A percentile compares a stretch with the other conserved stretches of the same genome.
These are phyloP conservation scores for Tricholoma matsutake DNA, from an alignment of 768 basidiomycete species.

Conservation along the genomic window DNA sequence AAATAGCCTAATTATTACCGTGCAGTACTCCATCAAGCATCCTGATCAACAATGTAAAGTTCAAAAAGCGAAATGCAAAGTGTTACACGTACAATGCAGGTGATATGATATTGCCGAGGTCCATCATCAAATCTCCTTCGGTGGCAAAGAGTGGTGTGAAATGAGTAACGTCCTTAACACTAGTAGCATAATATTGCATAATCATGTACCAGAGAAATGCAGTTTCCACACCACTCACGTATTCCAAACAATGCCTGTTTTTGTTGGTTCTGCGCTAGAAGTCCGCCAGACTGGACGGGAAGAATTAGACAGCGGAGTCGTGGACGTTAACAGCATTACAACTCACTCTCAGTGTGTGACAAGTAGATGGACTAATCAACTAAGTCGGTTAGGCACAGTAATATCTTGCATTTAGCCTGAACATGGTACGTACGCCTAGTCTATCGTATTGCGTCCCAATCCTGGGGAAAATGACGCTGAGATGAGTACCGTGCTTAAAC, in stretches of 20 bases:
- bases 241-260: conserved; percentile 63
- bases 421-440: conserved; percentile 34
- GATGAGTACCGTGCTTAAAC: background rate
- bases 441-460: conserved; percentile 60
- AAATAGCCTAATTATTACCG: conserved; percentile 10
- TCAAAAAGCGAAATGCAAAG: background rate
- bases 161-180: conserved; percentile 59
- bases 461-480: conserved; percentile 4
- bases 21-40: conserved; percentile 27
- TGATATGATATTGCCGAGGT: conserved; percentile 55
- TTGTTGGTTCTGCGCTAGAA: conserved; percentile 61
- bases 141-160: conserved; percentile 55
- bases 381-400: conserved; percentile 6
- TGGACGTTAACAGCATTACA: background rate
- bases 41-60: conserved; percentile 7
- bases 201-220: conserved; percentile 7
- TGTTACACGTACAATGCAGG: conserved; percentile 35
- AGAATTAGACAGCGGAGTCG: background rate
- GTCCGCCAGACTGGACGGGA: conserved; percentile 56
- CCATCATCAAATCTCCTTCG: conserved; percentile 53
- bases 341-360: conserved; percentile 54
- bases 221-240: conserved; percentile 25
- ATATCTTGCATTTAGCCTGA: background rate
- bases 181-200: conserved; percentile 4
- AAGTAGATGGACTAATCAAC: conserved; percentile 42